Evolutionary conservation across 2,329 filamentous ascomycete species (phyloP).

Genomic region (Aspergillus bombycis): DNA sequence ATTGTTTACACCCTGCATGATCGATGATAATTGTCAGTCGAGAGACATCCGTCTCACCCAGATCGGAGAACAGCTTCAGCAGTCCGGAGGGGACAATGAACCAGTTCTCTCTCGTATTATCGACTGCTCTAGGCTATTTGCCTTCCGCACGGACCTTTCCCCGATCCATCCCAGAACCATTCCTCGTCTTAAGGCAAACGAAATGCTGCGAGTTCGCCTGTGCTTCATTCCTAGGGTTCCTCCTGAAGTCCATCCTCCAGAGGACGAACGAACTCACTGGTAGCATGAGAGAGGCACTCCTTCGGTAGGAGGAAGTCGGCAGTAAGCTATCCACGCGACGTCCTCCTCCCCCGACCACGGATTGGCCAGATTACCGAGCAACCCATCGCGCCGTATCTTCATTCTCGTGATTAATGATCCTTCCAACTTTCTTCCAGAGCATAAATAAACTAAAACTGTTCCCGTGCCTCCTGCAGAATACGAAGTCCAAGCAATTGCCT

Average conservation of each 20-base stretch:
- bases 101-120: neutral
- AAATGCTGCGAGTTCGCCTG: neutral
- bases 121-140: slow-evolving; percentile 3
- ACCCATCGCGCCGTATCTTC: neutral
- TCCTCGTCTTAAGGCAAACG: slow-evolving; percentile 2
- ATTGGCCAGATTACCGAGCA: neutral
- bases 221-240: neutral
- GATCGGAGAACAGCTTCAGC: too few species aligned
- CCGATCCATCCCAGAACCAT: slow-evolving; percentile 1
- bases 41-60: neutral
- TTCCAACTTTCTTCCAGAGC: neutral
- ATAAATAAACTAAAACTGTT: neutral
- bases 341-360: neutral
- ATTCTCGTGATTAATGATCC: slow-evolving; percentile 7
- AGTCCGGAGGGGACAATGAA: neutral
- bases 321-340: neutral
- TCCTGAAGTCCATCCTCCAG: too few species aligned
- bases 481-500: slow-evolving; percentile 2
- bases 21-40: neutral
- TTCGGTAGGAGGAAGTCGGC: too few species aligned
- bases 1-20: neutral
- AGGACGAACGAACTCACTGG: too few species aligned
- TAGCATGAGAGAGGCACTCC: too few species aligned
- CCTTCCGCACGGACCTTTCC: neutral
- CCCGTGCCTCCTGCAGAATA: slow-evolving; percentile 3